phyloP scores from a whole-genome alignment of 108 stramenopile genomes.

The Thalassiosira profunda region DNA sequence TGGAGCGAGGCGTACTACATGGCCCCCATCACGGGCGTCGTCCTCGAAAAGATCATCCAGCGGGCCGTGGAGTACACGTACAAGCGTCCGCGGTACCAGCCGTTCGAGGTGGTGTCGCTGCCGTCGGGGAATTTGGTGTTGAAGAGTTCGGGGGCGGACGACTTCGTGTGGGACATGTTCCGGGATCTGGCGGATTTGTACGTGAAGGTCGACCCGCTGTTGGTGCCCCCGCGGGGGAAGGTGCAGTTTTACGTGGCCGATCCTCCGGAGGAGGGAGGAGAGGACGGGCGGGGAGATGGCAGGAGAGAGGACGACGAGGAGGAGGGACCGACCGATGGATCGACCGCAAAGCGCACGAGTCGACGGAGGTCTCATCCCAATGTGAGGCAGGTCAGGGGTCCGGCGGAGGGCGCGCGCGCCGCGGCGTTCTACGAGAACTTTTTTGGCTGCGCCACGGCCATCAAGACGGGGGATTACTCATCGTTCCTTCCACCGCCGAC shows the following conservation, averaged over 20 bases:
- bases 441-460: conserved; percentile 68
- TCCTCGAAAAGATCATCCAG: conserved; percentile 67
- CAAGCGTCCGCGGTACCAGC: conserved; percentile 79
- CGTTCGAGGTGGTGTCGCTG: conserved; percentile 65
- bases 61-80: conserved; percentile 65
- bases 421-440: conserved; percentile 73
- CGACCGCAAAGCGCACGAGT: background rate
- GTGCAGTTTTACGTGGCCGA: conserved; percentile 61
- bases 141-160: conserved; percentile 62
- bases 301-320: conserved; percentile 4
- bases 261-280: conserved; percentile 18
- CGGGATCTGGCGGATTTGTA: conserved; percentile 68
- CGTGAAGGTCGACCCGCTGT: conserved; percentile 75
- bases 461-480: conserved; percentile 69
- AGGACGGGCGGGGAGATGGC: conserved; percentile 13
- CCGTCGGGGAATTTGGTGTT: conserved; percentile 47
- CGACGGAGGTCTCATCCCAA: conserved; percentile 31
- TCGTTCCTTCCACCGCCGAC: conserved; percentile 15
- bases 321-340: background rate
- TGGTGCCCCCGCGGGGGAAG: conserved; percentile 62
- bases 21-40: conserved; percentile 83
- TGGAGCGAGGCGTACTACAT: conserved; percentile 80
- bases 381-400: conserved; percentile 24
- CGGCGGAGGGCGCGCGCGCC: conserved; percentile 41
- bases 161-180: conserved; percentile 76